Base-by-base conservation (phyloP, 2,329 filamentous ascomycete species). In the Talaromyces albobiverticillius region DNA sequence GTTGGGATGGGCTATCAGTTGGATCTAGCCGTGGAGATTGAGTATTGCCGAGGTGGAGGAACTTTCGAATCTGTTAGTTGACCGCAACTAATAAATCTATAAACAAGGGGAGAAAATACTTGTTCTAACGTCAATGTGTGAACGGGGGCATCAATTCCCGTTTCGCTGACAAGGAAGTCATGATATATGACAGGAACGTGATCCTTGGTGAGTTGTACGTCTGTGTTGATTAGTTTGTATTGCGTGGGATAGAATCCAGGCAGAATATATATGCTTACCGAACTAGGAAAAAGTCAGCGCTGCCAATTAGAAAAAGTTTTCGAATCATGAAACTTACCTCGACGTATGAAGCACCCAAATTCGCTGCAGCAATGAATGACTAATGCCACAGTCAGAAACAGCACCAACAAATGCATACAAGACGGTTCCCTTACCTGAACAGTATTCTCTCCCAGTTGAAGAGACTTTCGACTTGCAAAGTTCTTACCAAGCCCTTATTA, bases 171-270 rank as follows among this genome's bases (percentile, higher is more conserved):
- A 13, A 97, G 79, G 66, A 99, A 99, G 71, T 99, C 94, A 68
- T 99, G 94, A 68, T 99, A 99, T 64, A 99, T 96, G 60, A 99
- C 93, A 0, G 94, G 94, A 1, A 99, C 91, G 64, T 95, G 91
- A 67, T 99, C 94, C 67, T 99, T 99, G n/a, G 94, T 99, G 36
- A 99, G 78, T 69, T 99, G 94, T 0, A 99, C 94, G 68, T 99
- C 94, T 65, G 88, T 51, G 20, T 25, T n/a, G n/a, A 9, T 38
- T 36, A 14, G 32, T 47, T 46, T 26, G 25, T 36, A 48, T 29
- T 9, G 26, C 26, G 14, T 20, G n/a, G 40, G n/a, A 14, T 8
- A 26, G 7, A 46, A n/a, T n/a, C n/a, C n/a, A n/a, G n/a, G n/a
- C n/a, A n/a, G n/a, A n/a, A n/a, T n/a, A n/a, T n/a, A 9, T 9